A percentile compares a stretch with the other conserved stretches of the same genome.
phyloP scores from a whole-genome alignment of 768 basidiomycete genomes.

The Scleroderma citrinum region DNA sequence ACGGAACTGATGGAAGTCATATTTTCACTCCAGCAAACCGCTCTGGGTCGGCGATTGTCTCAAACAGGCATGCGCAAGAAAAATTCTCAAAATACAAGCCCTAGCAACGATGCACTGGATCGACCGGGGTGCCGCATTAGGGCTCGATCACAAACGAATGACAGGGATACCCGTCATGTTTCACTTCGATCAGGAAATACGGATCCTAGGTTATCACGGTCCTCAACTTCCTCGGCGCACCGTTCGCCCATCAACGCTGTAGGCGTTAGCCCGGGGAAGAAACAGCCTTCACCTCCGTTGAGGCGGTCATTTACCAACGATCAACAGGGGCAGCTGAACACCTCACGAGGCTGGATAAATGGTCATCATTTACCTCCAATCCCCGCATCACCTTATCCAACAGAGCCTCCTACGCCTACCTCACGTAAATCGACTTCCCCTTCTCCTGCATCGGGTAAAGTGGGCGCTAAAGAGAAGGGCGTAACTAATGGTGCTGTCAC shows the following conservation, averaged over 20 bases:
- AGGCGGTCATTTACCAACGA: conserved; percentile 30
- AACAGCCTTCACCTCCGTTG: conserved; percentile 20
- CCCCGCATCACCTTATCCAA: conserved; percentile 61
- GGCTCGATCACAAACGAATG: conserved; percentile 33
- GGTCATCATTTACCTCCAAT: conserved; percentile 54
- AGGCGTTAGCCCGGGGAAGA: conserved; percentile 19
- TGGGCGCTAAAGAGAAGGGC: conserved; percentile 27
- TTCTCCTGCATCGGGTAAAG: conserved; percentile 27
- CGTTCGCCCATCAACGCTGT: conserved; percentile 19
- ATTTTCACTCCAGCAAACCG: conserved; percentile 49
- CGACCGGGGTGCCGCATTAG: conserved; percentile 29
- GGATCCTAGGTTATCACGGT: conserved; percentile 23
- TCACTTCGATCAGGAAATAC: conserved; percentile 20
- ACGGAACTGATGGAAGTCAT: conserved; percentile 3
- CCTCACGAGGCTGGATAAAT: conserved; percentile 30
- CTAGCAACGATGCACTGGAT: conserved; percentile 18
- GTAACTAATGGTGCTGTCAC: conserved; percentile 18
- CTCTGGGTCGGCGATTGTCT: conserved; percentile 66
- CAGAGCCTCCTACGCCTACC: conserved; percentile 55
- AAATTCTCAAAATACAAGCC: conserved; percentile 8
- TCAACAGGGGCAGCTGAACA: conserved; percentile 19
- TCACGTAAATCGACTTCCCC: conserved; percentile 41
- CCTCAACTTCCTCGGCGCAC: conserved; percentile 29
- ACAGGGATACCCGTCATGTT: conserved; percentile 29
- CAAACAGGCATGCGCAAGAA: conserved; percentile 37